Evolutionary conservation across 768 basidiomycete genomes (phyloP), one percentile per base, ranked within the genome.

Genomic region (Auricularia cornea): DNA sequence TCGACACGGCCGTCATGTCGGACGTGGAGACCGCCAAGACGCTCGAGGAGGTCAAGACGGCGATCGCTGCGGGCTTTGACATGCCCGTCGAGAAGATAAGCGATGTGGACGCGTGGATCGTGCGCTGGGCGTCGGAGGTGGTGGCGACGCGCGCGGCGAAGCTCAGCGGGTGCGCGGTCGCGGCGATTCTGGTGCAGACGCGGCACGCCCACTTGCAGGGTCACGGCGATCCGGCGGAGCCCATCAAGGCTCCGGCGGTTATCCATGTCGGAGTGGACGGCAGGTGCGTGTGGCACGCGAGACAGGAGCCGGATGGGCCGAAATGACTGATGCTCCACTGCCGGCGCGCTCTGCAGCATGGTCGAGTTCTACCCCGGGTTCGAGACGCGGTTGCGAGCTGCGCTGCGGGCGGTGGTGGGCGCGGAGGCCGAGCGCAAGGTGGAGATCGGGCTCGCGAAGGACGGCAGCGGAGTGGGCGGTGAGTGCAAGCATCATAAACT

Each of bases 381-480:
- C 72, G 84, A 93, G 69, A 77, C 80, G 16, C 83, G 81, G 14
- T 77, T 97, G 61, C 83, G 93, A 20, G 84, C 86, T 52, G 87
- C 94, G 0, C 73, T 99, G 60, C 78, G 83, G n/a, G 71, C 76
- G 3, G 71, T 98, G 26, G 84, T 98, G 2, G 96, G 96, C 2
- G 78, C 83, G 44, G 86, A 90, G 33, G 85, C 90, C 6, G 93
- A 95, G 78, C 79, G 84, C 69, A 79, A 85, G 32, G 86, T 97
- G 1, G 82, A 88, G 59, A 90, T 98, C 69, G 96, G 93, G 40
- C 72, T 98, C 72, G 97, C 97, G 3, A 98, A 97, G 74, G 97
- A 99, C 68, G 97, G 97, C 14, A 95, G 92, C 70, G 97, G 96
- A 40, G 94, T 94, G 48, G 97, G 97, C 71, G 96, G 95, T 97